Conservation (phyloP, 805 yeast genomes). For the Kodamaea laetipori region DNA sequence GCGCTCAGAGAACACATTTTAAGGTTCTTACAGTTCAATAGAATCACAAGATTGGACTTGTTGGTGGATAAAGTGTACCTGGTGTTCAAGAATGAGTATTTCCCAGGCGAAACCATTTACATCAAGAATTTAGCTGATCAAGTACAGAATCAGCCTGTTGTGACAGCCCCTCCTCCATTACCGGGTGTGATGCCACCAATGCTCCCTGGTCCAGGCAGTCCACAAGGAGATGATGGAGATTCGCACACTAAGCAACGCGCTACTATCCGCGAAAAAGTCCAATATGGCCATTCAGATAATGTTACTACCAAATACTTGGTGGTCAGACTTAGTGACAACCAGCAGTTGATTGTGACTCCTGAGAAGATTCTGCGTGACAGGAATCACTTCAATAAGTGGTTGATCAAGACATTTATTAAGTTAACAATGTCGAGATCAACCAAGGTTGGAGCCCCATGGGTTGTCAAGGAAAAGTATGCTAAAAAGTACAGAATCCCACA, state of each 20-base stretch:
- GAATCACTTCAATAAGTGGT: constrained; percentile 83
- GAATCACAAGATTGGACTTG: constrained; percentile 78
- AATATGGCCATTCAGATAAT: constrained; percentile 55
- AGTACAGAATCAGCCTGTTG: not conserved
- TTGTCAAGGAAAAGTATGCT: constrained; percentile 78
- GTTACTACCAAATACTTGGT: constrained; percentile 66
- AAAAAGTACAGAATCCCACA: constrained; percentile 64
- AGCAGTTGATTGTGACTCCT: constrained; percentile 71
- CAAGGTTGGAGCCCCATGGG: constrained; percentile 95
- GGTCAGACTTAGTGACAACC: constrained; percentile 51
- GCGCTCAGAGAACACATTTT: constrained; percentile 91
- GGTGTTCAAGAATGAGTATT: constrained; percentile 77
- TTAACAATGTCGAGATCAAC: constrained; percentile 74
- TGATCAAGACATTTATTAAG: constrained; percentile 85
- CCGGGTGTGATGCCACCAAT: not conserved
- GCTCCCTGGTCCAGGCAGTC: constrained; percentile 4
- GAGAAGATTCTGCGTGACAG: constrained; percentile 79
- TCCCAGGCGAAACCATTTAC: constrained; percentile 85
- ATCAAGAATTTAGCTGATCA: constrained; percentile 38
- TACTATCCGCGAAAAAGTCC: constrained; percentile 81
- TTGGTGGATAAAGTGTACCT: constrained; percentile 85
- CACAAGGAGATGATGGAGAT: constrained; percentile 7
- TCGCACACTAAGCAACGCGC: constrained; percentile 47
- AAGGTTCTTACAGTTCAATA: constrained; percentile 77
- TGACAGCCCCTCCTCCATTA: not conserved